phyloP scores from a whole-genome alignment of 2,329 filamentous ascomycete genomes.

The Geoglossum cookeanum region DNA sequence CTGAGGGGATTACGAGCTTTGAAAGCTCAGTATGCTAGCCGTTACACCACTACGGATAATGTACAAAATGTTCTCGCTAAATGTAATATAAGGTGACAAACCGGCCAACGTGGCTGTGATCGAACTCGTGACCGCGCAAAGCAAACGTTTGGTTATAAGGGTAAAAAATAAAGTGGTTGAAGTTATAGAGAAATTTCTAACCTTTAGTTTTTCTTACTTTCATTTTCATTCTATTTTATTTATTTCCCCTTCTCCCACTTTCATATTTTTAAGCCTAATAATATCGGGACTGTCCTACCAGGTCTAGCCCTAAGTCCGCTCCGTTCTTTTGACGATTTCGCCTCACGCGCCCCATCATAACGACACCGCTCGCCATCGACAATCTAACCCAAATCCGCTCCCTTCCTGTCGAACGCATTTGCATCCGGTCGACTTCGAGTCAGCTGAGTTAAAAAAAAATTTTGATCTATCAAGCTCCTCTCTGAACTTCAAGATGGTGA shows the following conservation, averaged over 20 bases:
- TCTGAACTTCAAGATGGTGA: constrained; percentile 1
- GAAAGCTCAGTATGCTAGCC: constrained; percentile 1
- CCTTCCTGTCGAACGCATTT: background rate
- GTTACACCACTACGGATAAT: background rate
- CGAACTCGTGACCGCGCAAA: background rate
- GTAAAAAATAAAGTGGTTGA: too few species aligned
- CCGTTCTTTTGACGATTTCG: background rate
- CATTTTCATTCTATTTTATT: too few species aligned
- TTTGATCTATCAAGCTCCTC: background rate
- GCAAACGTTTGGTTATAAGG: too few species aligned
- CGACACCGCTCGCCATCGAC: background rate
- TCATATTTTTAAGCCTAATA: background rate
- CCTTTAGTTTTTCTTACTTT: background rate
- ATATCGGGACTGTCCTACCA: background rate
- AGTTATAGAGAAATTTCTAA: too few species aligned
- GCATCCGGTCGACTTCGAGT: too few species aligned
- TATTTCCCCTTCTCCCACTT: too few species aligned
- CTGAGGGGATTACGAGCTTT: background rate
- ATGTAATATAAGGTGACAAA: background rate
- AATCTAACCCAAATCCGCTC: constrained; percentile 1
- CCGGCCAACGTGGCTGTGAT: background rate
- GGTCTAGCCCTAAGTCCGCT: background rate
- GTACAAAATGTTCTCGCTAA: background rate
- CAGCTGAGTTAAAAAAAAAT: background rate
- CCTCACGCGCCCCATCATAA: background rate